Evolutionary conservation across 108 stramenopile genomes (phyloP).

Genomic region (Licmophora abbreviata): DNA sequence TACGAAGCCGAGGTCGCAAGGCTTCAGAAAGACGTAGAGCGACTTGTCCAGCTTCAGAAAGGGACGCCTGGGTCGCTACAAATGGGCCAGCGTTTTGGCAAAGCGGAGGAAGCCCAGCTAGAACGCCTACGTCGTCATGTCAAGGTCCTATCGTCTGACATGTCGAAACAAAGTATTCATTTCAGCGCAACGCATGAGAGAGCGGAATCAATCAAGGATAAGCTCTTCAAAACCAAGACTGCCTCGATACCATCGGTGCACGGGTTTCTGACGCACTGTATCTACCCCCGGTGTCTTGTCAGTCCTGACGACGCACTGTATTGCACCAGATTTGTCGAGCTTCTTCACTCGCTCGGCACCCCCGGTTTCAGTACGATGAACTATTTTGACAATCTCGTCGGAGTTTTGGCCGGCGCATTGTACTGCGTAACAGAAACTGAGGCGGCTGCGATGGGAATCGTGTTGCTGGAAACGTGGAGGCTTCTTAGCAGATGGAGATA

Average conservation of each 20-base stretch:
- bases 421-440: slow-evolving; percentile 84
- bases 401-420: slow-evolving; percentile 46
- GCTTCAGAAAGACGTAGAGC: slow-evolving; percentile 58
- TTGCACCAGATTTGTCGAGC: slow-evolving; percentile 60
- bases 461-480: slow-evolving; percentile 70
- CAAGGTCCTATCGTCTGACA: slow-evolving; percentile 35
- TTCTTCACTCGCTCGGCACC: slow-evolving; percentile 68
- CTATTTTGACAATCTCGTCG: slow-evolving; percentile 56
- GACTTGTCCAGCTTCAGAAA: slow-evolving; percentile 36
- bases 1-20: slow-evolving; percentile 60
- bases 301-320: slow-evolving; percentile 85
- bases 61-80: slow-evolving; percentile 27
- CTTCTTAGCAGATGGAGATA: slow-evolving; percentile 70
- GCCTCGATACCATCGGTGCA: slow-evolving; percentile 20
- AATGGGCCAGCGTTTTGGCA: slow-evolving; percentile 24
- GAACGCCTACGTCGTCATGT: background rate
- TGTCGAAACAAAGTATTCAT: slow-evolving; percentile 56
- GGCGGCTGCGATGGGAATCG: slow-evolving; percentile 69
- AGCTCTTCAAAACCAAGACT: slow-evolving; percentile 23
- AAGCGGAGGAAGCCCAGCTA: background rate
- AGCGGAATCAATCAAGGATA: slow-evolving; percentile 30
- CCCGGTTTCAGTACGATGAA: slow-evolving; percentile 73
- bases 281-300: slow-evolving; percentile 59
- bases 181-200: slow-evolving; percentile 27
- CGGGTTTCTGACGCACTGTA: slow-evolving; percentile 59